Base-by-base conservation (phyloP, 2,329 filamentous ascomycete genomes). In the Seiridium cupressi region DNA sequence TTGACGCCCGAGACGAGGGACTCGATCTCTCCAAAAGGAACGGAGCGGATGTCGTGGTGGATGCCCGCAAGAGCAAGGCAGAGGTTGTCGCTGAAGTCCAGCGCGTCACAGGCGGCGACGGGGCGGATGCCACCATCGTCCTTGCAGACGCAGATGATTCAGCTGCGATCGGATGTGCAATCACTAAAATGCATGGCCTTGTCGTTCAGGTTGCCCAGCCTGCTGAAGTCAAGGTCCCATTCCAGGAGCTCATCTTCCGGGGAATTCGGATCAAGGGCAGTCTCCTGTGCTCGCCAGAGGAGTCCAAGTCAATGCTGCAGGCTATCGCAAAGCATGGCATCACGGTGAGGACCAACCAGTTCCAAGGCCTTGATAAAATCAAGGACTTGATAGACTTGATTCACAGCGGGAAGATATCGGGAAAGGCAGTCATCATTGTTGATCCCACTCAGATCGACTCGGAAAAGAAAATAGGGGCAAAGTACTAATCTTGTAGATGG, bases 161-260 rank as follows among this genome's bases (percentile, higher is more conserved):
- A 2, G 79, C 82, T 46, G 82, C 77, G 4, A 69, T 80, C 31
- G 79, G 77, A 0, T 84, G 81, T 57, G 84, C 83, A 0, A 73
- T 86, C 1, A 88, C 85, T 0, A 81, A 77, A 66, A 86, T 83
- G 78, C 85, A 88, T 66, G 84, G 84, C 2, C 78, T 74, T 0
- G 74, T 87, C 66, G 74, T 88, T 2, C 83, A 88, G 68, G 79
- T 88, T 53, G 84, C 75, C 57, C 84, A 84, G 5, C 87, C 87
- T 1, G 85, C 88, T 1, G 81, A 73, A 3, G 82, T 84, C 9
- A 84, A 84, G 44, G 86, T 89, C 5, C 76, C 75, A n/a, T 89
- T 85, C 60, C 84, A 84, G 53, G 81, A 83, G 18, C 86, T 71
- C 8, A 49, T 70, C 44, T 68, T 70, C 44, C 65, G 69, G 13